Evolutionary conservation across 495 filamentous ascomycete species (phyloP).

Genomic region (Margaritispora aquatica): DNA sequence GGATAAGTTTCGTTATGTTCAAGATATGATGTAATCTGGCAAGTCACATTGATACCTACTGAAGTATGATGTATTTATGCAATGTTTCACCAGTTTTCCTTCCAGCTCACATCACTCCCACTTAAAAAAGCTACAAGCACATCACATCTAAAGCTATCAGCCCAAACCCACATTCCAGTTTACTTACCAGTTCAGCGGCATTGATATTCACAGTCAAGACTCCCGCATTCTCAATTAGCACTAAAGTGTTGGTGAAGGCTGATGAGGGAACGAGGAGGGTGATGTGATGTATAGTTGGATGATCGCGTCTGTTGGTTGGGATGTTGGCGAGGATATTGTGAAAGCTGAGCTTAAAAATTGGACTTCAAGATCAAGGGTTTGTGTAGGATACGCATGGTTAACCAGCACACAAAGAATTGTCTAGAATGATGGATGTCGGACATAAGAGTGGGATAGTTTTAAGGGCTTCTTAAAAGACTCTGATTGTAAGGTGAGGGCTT

Average conservation of each 20-base stretch:
- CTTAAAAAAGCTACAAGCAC: not conserved
- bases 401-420: conserved; percentile 12
- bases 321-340: not conserved
- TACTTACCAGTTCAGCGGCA: conserved; percentile 7
- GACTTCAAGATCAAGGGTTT: not conserved
- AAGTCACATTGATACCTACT: too few relatives aligned
- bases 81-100: too few relatives aligned
- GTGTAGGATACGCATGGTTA: conserved; percentile 1
- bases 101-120: too few relatives aligned
- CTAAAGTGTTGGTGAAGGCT: conserved; percentile 2
- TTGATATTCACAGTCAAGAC: conserved; percentile 15
- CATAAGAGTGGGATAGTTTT: too few relatives aligned
- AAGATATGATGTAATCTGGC: too few relatives aligned
- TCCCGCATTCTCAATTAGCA: conserved; percentile 14
- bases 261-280: conserved; percentile 2
- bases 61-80: too few relatives aligned
- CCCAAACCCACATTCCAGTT: not conserved
- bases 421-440: too few relatives aligned
- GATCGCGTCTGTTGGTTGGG: not conserved
- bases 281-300: conserved; percentile 5
- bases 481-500: too few relatives aligned
- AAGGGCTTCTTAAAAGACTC: too few relatives aligned
- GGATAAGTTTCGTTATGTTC: too few relatives aligned
- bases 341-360: not conserved
- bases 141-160: not conserved